Conservation (phyloP, 2,329 filamentous ascomycete species). For the Penicillium sumatraense region DNA sequence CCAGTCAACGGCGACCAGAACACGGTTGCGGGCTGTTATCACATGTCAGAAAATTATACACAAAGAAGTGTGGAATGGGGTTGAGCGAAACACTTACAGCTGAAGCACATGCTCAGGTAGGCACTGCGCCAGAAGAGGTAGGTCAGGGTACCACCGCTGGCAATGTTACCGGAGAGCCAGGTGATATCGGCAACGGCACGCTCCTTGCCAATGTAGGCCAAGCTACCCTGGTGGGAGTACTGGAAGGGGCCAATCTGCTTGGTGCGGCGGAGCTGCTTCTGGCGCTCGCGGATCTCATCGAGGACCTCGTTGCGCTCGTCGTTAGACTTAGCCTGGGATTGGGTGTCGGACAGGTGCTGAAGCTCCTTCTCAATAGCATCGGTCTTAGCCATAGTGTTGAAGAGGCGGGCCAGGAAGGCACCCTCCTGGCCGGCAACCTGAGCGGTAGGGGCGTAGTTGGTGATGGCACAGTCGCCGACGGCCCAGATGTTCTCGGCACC, state of each 20-base stretch:
- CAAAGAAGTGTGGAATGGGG: not conserved
- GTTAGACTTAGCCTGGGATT: conserved; percentile 69
- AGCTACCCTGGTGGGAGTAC: conserved; percentile 95
- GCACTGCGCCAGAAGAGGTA: conserved; percentile 99
- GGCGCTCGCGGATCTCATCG: conserved; percentile 80
- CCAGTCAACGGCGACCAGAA: conserved; percentile 94
- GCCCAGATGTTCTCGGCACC: conserved; percentile 97
- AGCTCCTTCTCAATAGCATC: conserved; percentile 80
- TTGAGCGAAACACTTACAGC: conserved; percentile 69
- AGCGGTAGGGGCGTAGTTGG: conserved; percentile 95
- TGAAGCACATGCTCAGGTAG: conserved; percentile 99
- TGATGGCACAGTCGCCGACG: conserved; percentile 94
- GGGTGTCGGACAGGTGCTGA: conserved; percentile 66
- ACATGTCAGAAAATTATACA: not conserved
- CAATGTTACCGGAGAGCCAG: conserved; percentile 97
- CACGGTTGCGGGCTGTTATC: conserved; percentile 81
- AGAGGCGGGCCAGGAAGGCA: conserved; percentile 88
- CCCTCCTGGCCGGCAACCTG: conserved; percentile 97
- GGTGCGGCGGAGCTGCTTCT: conserved; percentile 84
- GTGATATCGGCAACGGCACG: conserved; percentile 96
- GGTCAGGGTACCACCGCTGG: conserved; percentile 88
- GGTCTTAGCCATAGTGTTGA: conserved; percentile 99
- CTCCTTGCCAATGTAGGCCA: conserved; percentile 98
- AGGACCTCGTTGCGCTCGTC: conserved; percentile 63
- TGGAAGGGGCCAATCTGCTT: conserved; percentile 97